Evolutionary conservation across 1,284 basidiomycete genomes (phyloP), one percentile per base, ranked within the genome.

Genomic region (Sanghuangporus weigelae): DNA sequence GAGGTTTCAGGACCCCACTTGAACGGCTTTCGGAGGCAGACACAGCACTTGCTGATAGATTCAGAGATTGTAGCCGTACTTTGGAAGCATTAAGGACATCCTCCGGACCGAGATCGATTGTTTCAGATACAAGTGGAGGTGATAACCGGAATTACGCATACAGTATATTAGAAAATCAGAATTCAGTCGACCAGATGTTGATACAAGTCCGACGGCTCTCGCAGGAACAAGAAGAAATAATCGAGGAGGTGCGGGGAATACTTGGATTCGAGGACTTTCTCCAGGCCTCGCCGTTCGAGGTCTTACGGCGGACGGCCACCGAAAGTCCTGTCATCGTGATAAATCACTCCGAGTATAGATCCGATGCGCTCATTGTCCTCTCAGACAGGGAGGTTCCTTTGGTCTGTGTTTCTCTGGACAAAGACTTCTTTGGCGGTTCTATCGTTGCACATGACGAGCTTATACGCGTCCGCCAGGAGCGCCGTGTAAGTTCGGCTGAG

Each of bases 241-340:
- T 53, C 40, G 51, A 36, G 1, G 49, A 44, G n/a, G 55, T 62
- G n/a, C 38, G 56, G 57, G 19, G 44, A 48, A 40, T 67, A 57
- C 49, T 59, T 55, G 35, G 65, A 39, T 62, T 60, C 36, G 31
- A 60, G 21, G 11, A 61, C 26, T 46, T 66, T 55, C 49, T 66
- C 58, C 26, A 26, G 48, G n/a, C 48, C 6, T 19, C 42, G 16
- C 53, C 55, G 14, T 66, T 50, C 49, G 46, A 57, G 8, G 26
- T 31, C 26, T 31, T n/a, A n/a, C n/a, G n/a, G 57, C 36, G 16
- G 65, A n/a, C 64, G 5, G 65, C 63, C 10, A 42, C 14, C 48
- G 56, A 26, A 10, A 60, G 63, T 49, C 61, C 57, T 16, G 56
- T 63, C 39, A 2, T 63, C 36, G 19, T 48, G 23, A 53, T 66